phyloP scores from a whole-genome alignment of 768 basidiomycete species.

The Kwoniella shandongensis region DNA sequence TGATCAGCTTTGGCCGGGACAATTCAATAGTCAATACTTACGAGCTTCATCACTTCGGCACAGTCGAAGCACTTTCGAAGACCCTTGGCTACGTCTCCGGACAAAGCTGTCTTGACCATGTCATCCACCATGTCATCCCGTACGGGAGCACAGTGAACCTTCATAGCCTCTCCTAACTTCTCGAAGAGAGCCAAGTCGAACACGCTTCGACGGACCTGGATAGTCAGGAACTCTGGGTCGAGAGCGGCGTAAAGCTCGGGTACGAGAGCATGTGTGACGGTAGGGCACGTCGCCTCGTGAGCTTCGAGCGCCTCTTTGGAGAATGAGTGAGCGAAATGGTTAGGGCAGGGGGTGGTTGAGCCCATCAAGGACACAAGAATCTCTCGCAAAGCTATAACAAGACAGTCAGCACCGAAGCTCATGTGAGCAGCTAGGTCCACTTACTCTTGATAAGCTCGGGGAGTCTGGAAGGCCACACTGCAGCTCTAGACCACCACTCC shows the following conservation, averaged over 20 bases:
- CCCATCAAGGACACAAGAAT: constrained; percentile 81
- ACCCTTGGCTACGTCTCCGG: constrained; percentile 68
- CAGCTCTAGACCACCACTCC: constrained; percentile 32
- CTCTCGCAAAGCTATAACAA: constrained; percentile 67
- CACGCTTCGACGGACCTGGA: constrained; percentile 71
- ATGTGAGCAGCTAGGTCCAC: constrained; percentile 6
- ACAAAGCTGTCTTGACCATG: constrained; percentile 73
- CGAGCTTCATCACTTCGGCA: constrained; percentile 92
- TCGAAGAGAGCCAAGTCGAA: constrained; percentile 79
- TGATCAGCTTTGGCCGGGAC: constrained; percentile 6
- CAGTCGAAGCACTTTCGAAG: constrained; percentile 83
- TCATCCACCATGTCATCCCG: constrained; percentile 77
- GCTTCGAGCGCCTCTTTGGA: constrained; percentile 34
- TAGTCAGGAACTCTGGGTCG: constrained; percentile 77
- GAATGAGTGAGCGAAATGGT: constrained; percentile 42
- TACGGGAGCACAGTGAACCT: constrained; percentile 92
- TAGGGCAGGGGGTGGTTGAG: constrained; percentile 59
- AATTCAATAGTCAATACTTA: constrained; percentile 55
- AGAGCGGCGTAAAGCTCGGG: constrained; percentile 71
- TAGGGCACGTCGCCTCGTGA: constrained; percentile 58
- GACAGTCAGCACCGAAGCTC: neutral
- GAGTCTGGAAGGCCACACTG: constrained; percentile 33
- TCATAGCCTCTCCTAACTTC: constrained; percentile 75
- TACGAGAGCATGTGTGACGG: constrained; percentile 63
- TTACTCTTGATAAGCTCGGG: constrained; percentile 42